Percentiles rank a stretch among this genome's conserved stretches.
phyloP scores from a whole-genome alignment of 176 grass and related monocot genomes.

The Cocos nucifera region DNA sequence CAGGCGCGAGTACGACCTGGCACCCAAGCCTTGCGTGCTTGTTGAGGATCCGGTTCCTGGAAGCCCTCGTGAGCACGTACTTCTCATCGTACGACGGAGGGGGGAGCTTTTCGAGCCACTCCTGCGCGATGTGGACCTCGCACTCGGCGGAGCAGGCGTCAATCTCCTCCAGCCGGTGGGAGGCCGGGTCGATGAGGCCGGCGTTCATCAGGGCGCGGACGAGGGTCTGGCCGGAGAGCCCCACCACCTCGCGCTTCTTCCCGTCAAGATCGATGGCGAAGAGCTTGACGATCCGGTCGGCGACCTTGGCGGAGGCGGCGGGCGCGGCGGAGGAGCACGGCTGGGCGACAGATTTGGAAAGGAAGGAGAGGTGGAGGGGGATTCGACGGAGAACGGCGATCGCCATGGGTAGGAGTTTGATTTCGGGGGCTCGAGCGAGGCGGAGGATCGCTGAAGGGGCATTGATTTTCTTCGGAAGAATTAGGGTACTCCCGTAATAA shows the following conservation, averaged over 20 bases:
- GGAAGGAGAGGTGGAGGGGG: background rate
- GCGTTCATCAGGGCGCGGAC: conserved; percentile 70
- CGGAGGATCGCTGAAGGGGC: too few species aligned
- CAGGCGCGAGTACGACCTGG: background rate
- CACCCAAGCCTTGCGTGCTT: conserved; percentile 2
- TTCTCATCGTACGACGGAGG: background rate
- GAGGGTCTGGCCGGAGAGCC: conserved; percentile 67
- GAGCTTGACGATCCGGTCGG: conserved; percentile 89
- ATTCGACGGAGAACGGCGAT: background rate
- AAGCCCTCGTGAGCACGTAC: background rate
- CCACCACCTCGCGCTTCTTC: conserved; percentile 54
- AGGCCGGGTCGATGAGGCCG: conserved; percentile 80
- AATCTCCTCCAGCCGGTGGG: conserved; percentile 88
- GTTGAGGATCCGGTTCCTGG: conserved; percentile 29
- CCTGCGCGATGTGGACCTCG: conserved; percentile 69
- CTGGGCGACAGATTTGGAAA: conserved; percentile 18
- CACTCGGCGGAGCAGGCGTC: conserved; percentile 92
- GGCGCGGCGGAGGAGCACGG: conserved; percentile 1
- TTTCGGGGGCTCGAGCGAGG: too few species aligned
- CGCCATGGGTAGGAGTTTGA: background rate
- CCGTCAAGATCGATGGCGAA: conserved; percentile 71
- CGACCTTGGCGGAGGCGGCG: conserved; percentile 59
- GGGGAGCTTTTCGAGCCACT: background rate
- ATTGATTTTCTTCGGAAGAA: too few species aligned
- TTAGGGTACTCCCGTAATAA: too few species aligned